phyloP scores from a whole-genome alignment of 179 eudicot genomes.

The Heliamphora pulchella region DNA sequence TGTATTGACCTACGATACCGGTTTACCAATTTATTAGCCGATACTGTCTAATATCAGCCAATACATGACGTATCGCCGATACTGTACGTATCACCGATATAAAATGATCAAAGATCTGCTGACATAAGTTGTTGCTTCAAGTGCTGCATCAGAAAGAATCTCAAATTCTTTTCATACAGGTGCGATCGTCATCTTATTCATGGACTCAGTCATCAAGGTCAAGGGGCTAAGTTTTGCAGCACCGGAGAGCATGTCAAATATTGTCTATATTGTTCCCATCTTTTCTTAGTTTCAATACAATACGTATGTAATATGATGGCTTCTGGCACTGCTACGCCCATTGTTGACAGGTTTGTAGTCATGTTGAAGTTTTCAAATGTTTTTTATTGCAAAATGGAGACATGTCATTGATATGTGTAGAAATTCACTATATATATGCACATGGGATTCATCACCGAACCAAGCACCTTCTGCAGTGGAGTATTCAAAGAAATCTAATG shows the following conservation, averaged over 20 bases:
- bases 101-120: background rate
- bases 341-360: background rate
- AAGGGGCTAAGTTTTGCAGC: constrained; percentile 24
- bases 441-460: too few relatives aligned
- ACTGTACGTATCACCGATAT: too few relatives aligned
- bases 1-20: too few relatives aligned
- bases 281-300: background rate
- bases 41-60: too few relatives aligned
- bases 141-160: background rate
- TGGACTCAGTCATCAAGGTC: constrained; percentile 57
- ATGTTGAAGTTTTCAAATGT: background rate
- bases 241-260: constrained; percentile 1
- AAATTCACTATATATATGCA: too few relatives aligned
- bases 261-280: background rate
- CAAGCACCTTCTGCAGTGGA: background rate
- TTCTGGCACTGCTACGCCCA: background rate
- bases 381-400: background rate
- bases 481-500: background rate
- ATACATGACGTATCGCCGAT: too few relatives aligned
- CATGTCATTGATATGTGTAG: too few relatives aligned
- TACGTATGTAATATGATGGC: background rate
- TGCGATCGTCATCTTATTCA: constrained; percentile 68
- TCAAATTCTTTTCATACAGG: constrained; percentile 34
- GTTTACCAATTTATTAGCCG: too few relatives aligned
- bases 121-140: too few relatives aligned